Evolutionary conservation across 176 grass and related monocot species (phyloP), one percentile per base, ranked within the genome.

Genomic region (Cenchrus purpureus): DNA sequence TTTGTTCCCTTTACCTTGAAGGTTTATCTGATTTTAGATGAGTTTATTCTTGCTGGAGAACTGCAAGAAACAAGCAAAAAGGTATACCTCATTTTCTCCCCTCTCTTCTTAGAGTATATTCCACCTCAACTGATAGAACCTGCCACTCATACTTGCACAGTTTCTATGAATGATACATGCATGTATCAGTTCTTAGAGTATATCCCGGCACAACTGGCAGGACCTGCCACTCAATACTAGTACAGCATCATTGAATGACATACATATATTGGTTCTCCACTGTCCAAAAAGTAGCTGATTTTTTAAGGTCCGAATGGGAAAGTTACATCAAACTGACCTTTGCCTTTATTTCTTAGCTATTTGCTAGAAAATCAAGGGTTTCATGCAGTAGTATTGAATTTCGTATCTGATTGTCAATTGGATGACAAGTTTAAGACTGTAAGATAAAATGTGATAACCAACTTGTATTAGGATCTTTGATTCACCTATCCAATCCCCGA

Each of bases 61-160:
- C 82, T 97, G 74, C 95, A 97, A 94, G 95, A 97, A 85, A 97
- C 92, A 86, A 97, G 95, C 84, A 97, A 97, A 83, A 97, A 65
- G 88, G 92, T 97, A 90, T 58, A 12, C 31, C 20, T n/a, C 10
- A 17, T 12, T 76, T 76, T 14, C 29, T 14, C 29, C 28, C 40
- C 14, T 43, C 14, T 57, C 46, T 65, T 72, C 31, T 78, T 55
- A 10, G 4, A 40, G 2, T 40, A 57, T 76, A 3, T 76, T 37
- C 8, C 29, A 8, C 72, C 9, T 40, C 8, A 10, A 20, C 12
- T 4, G 6, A 20, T 16, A 54, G 31, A 1, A 56, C 12, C 29
- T 74, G 12, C 25, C 71, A 32, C 8, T 34, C 28, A 55, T 16
- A 54, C 5, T 16, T 74, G 15, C 11, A 11, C 15, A 7, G 14